A percentile compares a stretch with the other conserved stretches of the same genome.
Conservation (phyloP, 371 early-diverging fungal species). For the Capniomyces stellatus region DNA sequence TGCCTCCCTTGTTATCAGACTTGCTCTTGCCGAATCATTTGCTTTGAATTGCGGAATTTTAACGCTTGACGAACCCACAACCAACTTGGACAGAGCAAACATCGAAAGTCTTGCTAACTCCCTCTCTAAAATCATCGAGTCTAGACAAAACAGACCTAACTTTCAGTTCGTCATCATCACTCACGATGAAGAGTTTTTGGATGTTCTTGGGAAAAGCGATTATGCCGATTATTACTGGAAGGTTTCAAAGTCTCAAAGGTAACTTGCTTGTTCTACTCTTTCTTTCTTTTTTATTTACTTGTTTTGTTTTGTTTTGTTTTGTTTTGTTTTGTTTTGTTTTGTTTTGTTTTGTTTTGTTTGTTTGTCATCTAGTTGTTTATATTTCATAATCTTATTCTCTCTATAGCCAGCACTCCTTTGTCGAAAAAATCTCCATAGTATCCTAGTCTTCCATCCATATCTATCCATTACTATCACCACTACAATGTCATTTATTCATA, state of each 20-base stretch:
- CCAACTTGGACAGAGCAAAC: slow-evolving; percentile 94
- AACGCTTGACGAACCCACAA: slow-evolving; percentile 98
- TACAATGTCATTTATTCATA: no score
- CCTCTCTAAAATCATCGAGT: slow-evolving; percentile 54
- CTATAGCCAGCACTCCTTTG: no score
- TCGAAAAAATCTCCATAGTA: no score
- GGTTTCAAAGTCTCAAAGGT: slow-evolving; percentile 48
- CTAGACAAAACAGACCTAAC: slow-evolving; percentile 60
- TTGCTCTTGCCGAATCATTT: slow-evolving; percentile 97
- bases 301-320: no score
- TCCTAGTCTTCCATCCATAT: no score
- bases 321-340: no score
- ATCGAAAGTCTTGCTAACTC: slow-evolving; percentile 80
- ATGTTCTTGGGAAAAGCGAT: slow-evolving; percentile 55
- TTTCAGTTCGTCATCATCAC: slow-evolving; percentile 99
- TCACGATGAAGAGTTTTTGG: slow-evolving; percentile 97
- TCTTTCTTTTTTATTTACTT: no score
- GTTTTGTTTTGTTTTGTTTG: no score
- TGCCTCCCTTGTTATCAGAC: slow-evolving; percentile 88
- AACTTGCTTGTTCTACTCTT: background rate
- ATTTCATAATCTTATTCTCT: no score
- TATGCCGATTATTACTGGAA: slow-evolving; percentile 70
- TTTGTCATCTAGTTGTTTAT: no score
- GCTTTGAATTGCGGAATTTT: slow-evolving; percentile 88
- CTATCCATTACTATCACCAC: no score